Evolutionary conservation across 495 filamentous ascomycete genomes (phyloP), one percentile per base, ranked within the genome.

Genomic region (Hypoxylon trugodes): DNA sequence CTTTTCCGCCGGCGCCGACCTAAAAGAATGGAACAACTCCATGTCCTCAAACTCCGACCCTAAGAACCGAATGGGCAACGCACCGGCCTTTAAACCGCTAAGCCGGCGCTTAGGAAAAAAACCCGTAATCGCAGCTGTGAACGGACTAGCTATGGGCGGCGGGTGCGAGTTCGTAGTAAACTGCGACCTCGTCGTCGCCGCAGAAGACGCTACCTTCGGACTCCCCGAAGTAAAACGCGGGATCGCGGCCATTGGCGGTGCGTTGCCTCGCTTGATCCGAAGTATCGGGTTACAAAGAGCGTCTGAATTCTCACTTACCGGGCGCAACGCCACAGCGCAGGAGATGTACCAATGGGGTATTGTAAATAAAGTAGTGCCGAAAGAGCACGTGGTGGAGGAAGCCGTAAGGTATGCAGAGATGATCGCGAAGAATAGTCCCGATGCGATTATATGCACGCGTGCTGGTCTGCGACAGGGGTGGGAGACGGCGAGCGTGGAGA

Each of bases 141-240:
- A 93, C 68, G 91, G 91, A 4, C 76, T 90, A 16, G 87, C 86
- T 26, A 78, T 89, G 28, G 91, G 91, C 26, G 91, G 89, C 6
- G 91, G 91, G 6, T 86, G 88, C 68, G 91, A 96, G 74, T 90
- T 92, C 74, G 78, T 84, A 6, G 74, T 89, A 2, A 93, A 93
- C 63, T 81, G 77, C 69, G 91, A 96, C 74, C 69, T 94, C n/a
- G 83, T 92, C 4, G 66, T 93, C 16, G 90, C 89, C 4, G 78
- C 81, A 1, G 72, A 74, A 2, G 72, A 69, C 7, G 88, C 88
- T 0, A 72, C 71, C 38, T 93, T 96, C 58, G 84, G 81, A 2
- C 76, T 94, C 18, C 90, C 90, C 1, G 91, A 96, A 76, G 86
- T 89, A 1, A 83, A 81, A 50, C 78, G 85, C 36, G 91, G 91